These are phyloP conservation scores for Phaffia rhodozyma DNA, from an alignment of 1,284 basidiomycete species.

Conservation along the genomic window DNA sequence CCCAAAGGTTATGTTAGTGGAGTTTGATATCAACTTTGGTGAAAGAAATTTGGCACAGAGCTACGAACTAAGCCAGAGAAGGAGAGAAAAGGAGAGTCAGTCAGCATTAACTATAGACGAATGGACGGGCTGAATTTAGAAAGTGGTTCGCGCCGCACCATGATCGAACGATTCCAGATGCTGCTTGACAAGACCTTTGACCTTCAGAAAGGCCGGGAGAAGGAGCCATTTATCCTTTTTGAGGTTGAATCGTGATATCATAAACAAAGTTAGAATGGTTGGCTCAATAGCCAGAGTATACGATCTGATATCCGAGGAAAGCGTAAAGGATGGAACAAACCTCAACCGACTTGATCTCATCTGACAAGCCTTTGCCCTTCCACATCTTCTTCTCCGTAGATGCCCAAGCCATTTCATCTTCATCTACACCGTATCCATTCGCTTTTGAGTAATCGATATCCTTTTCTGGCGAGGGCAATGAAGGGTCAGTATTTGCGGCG, in stretches of 20 bases:
- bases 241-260: neutral
- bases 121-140: neutral
- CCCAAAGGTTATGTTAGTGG: neutral
- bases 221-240: slow-evolving; percentile 91
- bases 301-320: neutral
- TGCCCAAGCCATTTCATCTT: slow-evolving; percentile 32
- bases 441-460: slow-evolving; percentile 4
- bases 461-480: neutral
- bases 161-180: slow-evolving; percentile 97
- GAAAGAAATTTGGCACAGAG: neutral
- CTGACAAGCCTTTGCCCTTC: slow-evolving; percentile 35
- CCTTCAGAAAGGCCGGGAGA: slow-evolving; percentile 84
- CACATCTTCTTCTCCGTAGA: slow-evolving; percentile 31
- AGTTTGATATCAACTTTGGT: neutral
- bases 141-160: neutral
- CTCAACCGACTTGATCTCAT: slow-evolving; percentile 42
- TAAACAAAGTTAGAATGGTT: slow-evolving; percentile 5
- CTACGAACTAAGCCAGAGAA: neutral
- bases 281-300: neutral
- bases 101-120: neutral
- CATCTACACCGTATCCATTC: slow-evolving; percentile 19
- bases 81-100: neutral
- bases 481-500: neutral
- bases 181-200: slow-evolving; percentile 98
- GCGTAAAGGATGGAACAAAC: slow-evolving; percentile 25